Evolutionary conservation across 129 eudicot genomes (phyloP).

Genomic region (Arctium minus): DNA sequence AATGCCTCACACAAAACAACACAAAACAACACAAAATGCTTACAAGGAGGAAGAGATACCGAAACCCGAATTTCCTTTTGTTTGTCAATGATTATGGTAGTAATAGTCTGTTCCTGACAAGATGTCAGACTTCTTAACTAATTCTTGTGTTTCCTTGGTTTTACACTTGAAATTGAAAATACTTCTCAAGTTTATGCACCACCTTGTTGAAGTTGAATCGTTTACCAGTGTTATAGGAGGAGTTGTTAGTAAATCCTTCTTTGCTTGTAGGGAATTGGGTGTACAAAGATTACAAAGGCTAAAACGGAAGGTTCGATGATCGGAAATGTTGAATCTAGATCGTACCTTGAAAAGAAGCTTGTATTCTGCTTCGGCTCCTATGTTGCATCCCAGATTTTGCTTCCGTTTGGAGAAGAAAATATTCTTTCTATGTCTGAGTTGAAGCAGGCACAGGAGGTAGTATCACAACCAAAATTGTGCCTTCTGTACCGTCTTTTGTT

Average conservation of each 20-base stretch:
- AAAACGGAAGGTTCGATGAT: slow-evolving; percentile 48
- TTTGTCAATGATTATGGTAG: background rate
- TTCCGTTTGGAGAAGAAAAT: slow-evolving; percentile 97
- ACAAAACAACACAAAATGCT: background rate
- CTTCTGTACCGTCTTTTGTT: slow-evolving; percentile 5
- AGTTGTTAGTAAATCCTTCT: slow-evolving; percentile 5
- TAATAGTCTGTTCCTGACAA: background rate
- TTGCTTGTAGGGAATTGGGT: slow-evolving; percentile 81
- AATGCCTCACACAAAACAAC: background rate
- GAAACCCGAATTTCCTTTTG: background rate
- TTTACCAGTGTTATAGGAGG: background rate
- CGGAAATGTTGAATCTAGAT: slow-evolving; percentile 82
- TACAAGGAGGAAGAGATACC: background rate
- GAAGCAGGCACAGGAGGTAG: slow-evolving; percentile 90
- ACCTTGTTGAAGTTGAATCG: background rate
- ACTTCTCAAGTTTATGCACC: background rate
- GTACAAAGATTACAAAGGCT: slow-evolving; percentile 79
- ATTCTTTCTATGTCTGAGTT: slow-evolving; percentile 73
- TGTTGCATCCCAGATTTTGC: slow-evolving; percentile 80
- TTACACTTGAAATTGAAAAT: background rate
- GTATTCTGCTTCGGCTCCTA: slow-evolving; percentile 91
- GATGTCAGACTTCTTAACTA: too few relatives aligned
- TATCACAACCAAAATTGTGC: background rate
- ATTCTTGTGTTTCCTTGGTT: background rate
- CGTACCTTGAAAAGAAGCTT: slow-evolving; percentile 89